Evolutionary conservation across 202 grass and related monocot genomes (phyloP), one percentile per base, ranked within the genome.

Genomic region (Zoysia matrella): DNA sequence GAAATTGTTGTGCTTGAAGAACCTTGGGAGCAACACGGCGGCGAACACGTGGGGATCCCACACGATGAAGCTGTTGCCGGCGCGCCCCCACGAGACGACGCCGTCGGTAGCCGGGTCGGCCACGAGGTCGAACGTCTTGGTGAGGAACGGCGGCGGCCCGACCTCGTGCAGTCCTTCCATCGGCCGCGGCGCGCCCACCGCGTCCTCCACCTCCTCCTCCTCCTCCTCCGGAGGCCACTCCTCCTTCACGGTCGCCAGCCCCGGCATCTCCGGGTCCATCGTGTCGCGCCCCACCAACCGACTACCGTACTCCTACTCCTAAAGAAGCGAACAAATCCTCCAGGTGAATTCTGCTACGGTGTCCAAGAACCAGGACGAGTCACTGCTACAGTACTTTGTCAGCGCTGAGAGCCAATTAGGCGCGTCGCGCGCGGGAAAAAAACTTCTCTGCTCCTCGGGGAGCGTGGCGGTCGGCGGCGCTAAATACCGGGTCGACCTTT

Each of bases 1-100:
- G 86, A 97, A 97, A 79, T 97, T 97, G 61, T 77, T 85, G 93
- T 97, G 90, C 93, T 91, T 97, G 90, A 92, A 91, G 78, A 90
- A 86, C 22, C 91, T 78, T 2, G 94, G 94, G 63, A 97, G 84
- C 56, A 97, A 36, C 30, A 36, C 30, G 30, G 30, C 30, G 30
- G 30, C 30, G 30, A 36, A 36, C 30, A 36, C 30, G 30, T 36
- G 30, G 30, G 30, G 30, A 36, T 36, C 30, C 30, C 30, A 36
- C 30, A 36, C 30, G 30, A 36, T 36, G 30, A 36, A 36, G 30
- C 30, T 36, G 30, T 36, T 36, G 30, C 30, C 30, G 30, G 30
- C 46, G 40, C 72, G 65, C 4, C 88, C 82, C 94, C 94, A 97
- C 18, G 94, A 93, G 74, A 93, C 61, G 42, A 93, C 86, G 73